Percentiles rank a stretch among this genome's conserved stretches.
Evolutionary conservation across 352 stramenopile genomes (phyloP).

Genomic region (Globisporangium perplexum): DNA sequence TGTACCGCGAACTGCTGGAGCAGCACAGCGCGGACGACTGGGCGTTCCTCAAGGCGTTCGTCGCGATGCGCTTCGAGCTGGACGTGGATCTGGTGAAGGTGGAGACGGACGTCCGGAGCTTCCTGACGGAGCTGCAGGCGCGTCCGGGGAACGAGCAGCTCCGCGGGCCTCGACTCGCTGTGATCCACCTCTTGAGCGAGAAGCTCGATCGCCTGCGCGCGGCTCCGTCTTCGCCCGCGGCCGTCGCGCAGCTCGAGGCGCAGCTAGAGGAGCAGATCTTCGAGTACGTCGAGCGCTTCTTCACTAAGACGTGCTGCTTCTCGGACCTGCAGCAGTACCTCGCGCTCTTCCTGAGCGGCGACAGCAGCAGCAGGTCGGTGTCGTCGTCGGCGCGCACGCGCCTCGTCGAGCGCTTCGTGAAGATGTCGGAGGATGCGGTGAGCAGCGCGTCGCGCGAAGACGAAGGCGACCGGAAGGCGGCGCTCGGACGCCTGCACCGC

Average conservation of each 20-base stretch:
- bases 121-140: conserved; percentile 41
- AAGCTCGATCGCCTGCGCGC: conserved; percentile 28
- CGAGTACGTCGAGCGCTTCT: conserved; percentile 62
- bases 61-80: conserved; percentile 42
- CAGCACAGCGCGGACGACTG: conserved; percentile 80
- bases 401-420: conserved; percentile 28
- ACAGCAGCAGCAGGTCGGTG: conserved; percentile 9
- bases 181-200: conserved; percentile 50
- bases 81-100: conserved; percentile 20
- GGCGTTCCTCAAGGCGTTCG: conserved; percentile 69
- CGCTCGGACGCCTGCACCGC: conserved; percentile 41
- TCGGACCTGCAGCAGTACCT: conserved; percentile 82
- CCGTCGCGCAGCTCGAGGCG: conserved; percentile 26
- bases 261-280: conserved; percentile 44
- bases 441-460: conserved; percentile 15
- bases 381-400: conserved; percentile 29
- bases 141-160: conserved; percentile 43
- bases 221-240: background rate
- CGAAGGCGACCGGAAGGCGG: conserved; percentile 29
- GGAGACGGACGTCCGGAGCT: conserved; percentile 23
- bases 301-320: conserved; percentile 82
- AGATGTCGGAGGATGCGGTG: conserved; percentile 25
- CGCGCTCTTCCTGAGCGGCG: conserved; percentile 25
- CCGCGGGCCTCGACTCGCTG: conserved; percentile 62
- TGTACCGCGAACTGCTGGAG: conserved; percentile 57